phyloP scores from a whole-genome alignment of 345 rosid species.

The Populus simonii region DNA sequence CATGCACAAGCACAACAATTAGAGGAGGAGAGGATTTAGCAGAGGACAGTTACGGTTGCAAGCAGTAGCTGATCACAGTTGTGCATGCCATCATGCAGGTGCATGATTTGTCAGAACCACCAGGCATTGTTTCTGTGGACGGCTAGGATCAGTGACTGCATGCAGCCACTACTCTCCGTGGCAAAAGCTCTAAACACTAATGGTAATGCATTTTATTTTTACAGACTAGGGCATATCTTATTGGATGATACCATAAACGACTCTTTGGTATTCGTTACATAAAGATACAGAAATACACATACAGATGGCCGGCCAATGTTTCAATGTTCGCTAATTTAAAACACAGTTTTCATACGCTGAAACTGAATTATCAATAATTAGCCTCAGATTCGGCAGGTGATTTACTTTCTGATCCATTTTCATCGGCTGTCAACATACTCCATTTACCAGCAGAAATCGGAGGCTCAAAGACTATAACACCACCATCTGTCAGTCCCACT shows the following conservation, averaged over 20 bases:
- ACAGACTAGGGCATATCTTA: neutral
- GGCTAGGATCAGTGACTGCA: neutral
- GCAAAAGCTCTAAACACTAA: neutral
- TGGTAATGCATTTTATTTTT: neutral
- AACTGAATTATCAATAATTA: neutral
- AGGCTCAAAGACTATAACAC: constrained; percentile 39
- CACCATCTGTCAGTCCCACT: constrained; percentile 37
- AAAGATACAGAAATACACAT: neutral
- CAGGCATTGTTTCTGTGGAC: neutral
- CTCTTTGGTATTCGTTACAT: neutral
- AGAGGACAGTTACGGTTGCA: neutral
- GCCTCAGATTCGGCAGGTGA: neutral
- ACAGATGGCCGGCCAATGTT: neutral
- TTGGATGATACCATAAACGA: neutral
- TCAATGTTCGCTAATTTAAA: neutral
- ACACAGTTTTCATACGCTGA: neutral
- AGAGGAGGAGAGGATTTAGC: neutral
- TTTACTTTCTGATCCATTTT: neutral
- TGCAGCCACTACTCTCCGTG: neutral
- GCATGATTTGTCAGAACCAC: neutral
- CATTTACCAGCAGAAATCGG: constrained; percentile 18
- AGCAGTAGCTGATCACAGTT: neutral
- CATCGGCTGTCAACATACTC: constrained; percentile 9
- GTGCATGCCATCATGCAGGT: neutral
- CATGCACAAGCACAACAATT: too few relatives aligned